phyloP scores from a whole-genome alignment of 2,329 filamentous ascomycete species.

The Penicillium frequentans region DNA sequence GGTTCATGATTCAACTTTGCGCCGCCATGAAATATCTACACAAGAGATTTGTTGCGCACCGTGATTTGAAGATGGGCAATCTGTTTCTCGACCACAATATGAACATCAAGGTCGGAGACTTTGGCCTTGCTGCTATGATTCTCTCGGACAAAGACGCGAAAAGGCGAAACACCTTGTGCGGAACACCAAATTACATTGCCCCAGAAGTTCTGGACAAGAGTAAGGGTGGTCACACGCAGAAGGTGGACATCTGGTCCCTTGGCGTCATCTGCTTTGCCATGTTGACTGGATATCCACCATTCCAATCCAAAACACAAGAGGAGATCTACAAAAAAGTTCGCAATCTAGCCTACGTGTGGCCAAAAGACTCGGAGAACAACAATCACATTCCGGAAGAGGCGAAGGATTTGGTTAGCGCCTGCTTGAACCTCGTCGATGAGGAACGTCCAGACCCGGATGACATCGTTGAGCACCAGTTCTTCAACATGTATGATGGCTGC shows the following conservation, averaged over 20 bases:
- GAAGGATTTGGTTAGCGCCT: slow-evolving; percentile 48
- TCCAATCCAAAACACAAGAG: slow-evolving; percentile 70
- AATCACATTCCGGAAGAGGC: slow-evolving; percentile 52
- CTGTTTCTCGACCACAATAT: slow-evolving; percentile 91
- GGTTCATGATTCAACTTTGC: slow-evolving; percentile 91
- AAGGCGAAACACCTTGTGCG: slow-evolving; percentile 88
- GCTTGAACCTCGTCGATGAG: slow-evolving; percentile 50
- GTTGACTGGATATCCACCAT: slow-evolving; percentile 93
- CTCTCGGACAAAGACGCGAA: slow-evolving; percentile 86
- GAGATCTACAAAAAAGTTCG: slow-evolving; percentile 53
- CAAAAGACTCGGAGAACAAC: slow-evolving; percentile 42
- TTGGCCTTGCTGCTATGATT: slow-evolving; percentile 87
- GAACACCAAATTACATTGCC: slow-evolving; percentile 97
- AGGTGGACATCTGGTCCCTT: slow-evolving; percentile 97
- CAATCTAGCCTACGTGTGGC: slow-evolving; percentile 51
- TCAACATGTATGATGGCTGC: slow-evolving; percentile 50
- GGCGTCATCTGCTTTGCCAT: slow-evolving; percentile 98
- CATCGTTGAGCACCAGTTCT: slow-evolving; percentile 51
- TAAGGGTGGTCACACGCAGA: slow-evolving; percentile 92
- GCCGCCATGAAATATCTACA: slow-evolving; percentile 99
- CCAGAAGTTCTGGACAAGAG: slow-evolving; percentile 94
- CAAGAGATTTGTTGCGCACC: slow-evolving; percentile 90
- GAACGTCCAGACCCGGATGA: slow-evolving; percentile 51
- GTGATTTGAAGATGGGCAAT: slow-evolving; percentile 97
- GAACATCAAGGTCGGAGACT: slow-evolving; percentile 98